Conservation (phyloP, 1,284 basidiomycete genomes). For the Lentinula novae-zelandiae region DNA sequence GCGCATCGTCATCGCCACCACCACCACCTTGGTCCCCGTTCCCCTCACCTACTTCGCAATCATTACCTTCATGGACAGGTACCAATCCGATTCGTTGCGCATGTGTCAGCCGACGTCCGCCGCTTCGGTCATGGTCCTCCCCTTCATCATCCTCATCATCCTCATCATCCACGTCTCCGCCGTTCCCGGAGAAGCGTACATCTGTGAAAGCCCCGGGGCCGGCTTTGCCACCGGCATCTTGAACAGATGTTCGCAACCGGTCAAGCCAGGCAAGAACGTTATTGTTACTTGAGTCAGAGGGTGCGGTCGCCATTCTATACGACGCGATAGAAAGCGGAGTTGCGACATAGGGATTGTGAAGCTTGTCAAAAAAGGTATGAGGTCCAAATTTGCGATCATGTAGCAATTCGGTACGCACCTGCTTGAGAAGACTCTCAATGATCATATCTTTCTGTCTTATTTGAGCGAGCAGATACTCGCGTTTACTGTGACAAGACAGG, state of each 20-base stretch:
- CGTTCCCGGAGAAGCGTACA: constrained; percentile 13
- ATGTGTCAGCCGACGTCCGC: constrained; percentile 9
- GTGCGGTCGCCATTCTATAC: constrained; percentile 69
- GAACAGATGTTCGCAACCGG: constrained; percentile 37
- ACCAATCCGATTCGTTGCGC: constrained; percentile 14
- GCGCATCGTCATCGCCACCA: constrained; percentile 24
- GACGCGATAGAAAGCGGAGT: constrained; percentile 74
- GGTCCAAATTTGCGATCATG: constrained; percentile 6
- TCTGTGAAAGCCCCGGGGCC: constrained; percentile 39
- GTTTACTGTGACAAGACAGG: constrained; percentile 43
- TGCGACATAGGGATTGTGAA: constrained; percentile 75
- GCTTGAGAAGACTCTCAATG: constrained; percentile 77
- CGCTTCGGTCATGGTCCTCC: constrained; percentile 2
- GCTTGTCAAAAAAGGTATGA: constrained; percentile 30
- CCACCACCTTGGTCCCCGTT: constrained; percentile 19
- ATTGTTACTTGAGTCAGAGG: constrained; percentile 62
- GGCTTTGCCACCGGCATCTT: constrained; percentile 31
- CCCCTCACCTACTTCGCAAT: constrained; percentile 24
- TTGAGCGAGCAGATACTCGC: constrained; percentile 76
- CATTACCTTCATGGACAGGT: constrained; percentile 24
- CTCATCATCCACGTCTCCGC: constrained; percentile 21
- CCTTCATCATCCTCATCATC: constrained; percentile 31
- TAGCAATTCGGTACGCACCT: constrained; percentile 39
- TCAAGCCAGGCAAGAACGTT: constrained; percentile 72
- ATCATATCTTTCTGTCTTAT: constrained; percentile 80